A percentile compares a stretch with the other conserved stretches of the same genome.
phyloP scores from a whole-genome alignment of 495 filamentous ascomycete species.

The Rostrohypoxylon terebratum region DNA sequence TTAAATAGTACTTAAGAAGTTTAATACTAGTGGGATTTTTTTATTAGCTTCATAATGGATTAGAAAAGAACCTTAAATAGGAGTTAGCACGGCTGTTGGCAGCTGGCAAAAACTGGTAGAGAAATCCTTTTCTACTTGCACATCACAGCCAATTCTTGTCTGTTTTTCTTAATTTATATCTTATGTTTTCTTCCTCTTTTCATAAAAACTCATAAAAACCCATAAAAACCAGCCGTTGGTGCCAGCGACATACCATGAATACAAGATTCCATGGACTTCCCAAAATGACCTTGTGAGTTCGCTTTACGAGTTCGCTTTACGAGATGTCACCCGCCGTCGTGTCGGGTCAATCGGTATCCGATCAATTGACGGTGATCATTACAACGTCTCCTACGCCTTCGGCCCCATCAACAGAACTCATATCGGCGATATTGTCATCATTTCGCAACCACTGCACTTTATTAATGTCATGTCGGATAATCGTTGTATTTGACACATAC shows the following conservation, averaged over 20 bases:
- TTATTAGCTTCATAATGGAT: no score
- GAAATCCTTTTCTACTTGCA: no score
- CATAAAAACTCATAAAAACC: background rate
- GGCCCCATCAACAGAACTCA: slow-evolving; percentile 59
- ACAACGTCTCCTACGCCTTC: slow-evolving; percentile 63
- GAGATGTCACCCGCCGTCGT: slow-evolving; percentile 15
- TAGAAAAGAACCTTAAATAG: no score
- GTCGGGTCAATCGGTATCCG: slow-evolving; percentile 15
- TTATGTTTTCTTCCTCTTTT: background rate
- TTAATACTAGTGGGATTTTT: no score
- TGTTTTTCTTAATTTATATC: no score
- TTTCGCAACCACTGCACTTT: slow-evolving; percentile 53
- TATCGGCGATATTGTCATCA: slow-evolving; percentile 53
- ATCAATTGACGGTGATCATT: slow-evolving; percentile 58
- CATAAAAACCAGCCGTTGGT: no score
- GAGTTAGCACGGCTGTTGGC: no score
- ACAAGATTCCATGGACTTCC: background rate
- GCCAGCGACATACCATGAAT: background rate
- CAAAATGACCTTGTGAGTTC: background rate
- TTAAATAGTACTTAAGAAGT: no score
- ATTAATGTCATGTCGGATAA: slow-evolving; percentile 52
- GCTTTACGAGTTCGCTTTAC: background rate
- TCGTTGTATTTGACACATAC: slow-evolving; percentile 61
- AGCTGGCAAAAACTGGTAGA: no score
- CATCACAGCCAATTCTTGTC: no score